Base-by-base conservation (phyloP, 352 stramenopile species). In the Globisporangium echinulatum region DNA sequence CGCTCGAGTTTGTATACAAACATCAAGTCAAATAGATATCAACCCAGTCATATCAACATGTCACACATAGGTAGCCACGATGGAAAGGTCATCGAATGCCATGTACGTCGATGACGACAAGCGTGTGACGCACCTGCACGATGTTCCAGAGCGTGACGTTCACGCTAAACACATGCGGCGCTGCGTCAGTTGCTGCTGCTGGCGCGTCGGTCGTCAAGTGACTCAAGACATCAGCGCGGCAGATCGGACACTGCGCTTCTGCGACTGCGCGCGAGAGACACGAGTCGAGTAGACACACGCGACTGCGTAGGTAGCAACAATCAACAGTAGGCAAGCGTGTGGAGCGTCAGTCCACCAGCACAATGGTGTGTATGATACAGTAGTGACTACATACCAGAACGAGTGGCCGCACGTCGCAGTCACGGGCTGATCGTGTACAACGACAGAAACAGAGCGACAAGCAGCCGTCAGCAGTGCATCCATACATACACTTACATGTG, bases 91-190 rank as follows among this genome's bases (percentile, higher is more conserved):
- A n/a, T n/a, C n/a, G n/a, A n/a, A n/a, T 14, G 10, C 42, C 42
- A n/a, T 6, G 42, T 2, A 14, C 5, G 42, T 13, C 4, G 5
- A 10, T 36, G 10, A 61, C n/a, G 39, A 56, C 15, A 5, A 25
- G 61, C 52, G 14, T 14, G 10, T 37, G n/a, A 47, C 68, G 4
- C 43, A 88, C 79, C 69, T 91, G 81, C 14, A 78, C 71, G 38
- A 85, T 55, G 59, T 88, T 91, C 79, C 79, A 91, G 17, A 91
- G 60, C 38, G 79, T 87, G 4, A 91, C 75, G 43, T 88, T 91
- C 53, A 88, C 63, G 14, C 66, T 76, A 56, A 91, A 85, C 17
- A 72, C 54, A 10, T 69, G 49, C 7, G 56, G 44, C 37, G 66
- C 68, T 7, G 62, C 43, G 33, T 61, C 62, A 25, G n/a, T n/a